These are phyloP conservation scores for Aureobasidium lini DNA, from an alignment of 2,329 filamentous ascomycete species.

Conservation along the genomic window DNA sequence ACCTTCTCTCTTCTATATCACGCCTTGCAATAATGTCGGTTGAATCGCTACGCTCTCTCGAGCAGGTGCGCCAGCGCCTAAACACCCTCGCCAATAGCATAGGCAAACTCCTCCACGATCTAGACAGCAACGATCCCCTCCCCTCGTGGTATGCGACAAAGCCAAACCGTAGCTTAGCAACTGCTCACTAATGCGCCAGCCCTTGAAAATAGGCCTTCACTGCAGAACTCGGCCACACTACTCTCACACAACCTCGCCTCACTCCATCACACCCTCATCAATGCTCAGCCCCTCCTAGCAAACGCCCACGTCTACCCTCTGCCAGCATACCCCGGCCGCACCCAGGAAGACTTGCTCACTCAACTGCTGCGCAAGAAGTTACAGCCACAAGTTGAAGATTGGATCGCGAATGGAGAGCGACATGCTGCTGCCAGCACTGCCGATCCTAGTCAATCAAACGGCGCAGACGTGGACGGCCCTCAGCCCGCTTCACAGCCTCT, in stretches of 20 bases:
- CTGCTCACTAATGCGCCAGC: constrained; percentile 5
- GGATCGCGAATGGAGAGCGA: constrained; percentile 48
- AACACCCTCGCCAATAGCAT: constrained; percentile 24
- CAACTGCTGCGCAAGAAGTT: constrained; percentile 76
- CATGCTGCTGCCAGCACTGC: background rate
- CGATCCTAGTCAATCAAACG: background rate
- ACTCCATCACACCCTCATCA: constrained; percentile 57
- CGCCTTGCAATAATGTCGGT: background rate
- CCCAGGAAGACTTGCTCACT: constrained; percentile 52
- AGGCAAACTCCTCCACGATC: constrained; percentile 20
- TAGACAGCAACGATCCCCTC: constrained; percentile 24
- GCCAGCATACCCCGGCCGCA: constrained; percentile 60
- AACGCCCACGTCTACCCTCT: constrained; percentile 68
- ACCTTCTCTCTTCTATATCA: background rate
- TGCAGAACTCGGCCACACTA: constrained; percentile 23
- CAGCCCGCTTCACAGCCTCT: background rate
- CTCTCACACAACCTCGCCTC: constrained; percentile 55
- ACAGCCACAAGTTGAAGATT: constrained; percentile 67
- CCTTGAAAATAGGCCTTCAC: constrained; percentile 21
- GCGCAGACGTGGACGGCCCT: constrained; percentile 7
- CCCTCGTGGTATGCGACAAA: constrained; percentile 26
- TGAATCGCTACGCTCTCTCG: constrained; percentile 24
- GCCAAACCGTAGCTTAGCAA: constrained; percentile 1
- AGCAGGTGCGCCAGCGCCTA: constrained; percentile 27
- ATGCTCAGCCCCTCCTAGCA: constrained; percentile 60